Evolutionary conservation across 768 basidiomycete species (phyloP).

Genomic region (Boletus patriciae): DNA sequence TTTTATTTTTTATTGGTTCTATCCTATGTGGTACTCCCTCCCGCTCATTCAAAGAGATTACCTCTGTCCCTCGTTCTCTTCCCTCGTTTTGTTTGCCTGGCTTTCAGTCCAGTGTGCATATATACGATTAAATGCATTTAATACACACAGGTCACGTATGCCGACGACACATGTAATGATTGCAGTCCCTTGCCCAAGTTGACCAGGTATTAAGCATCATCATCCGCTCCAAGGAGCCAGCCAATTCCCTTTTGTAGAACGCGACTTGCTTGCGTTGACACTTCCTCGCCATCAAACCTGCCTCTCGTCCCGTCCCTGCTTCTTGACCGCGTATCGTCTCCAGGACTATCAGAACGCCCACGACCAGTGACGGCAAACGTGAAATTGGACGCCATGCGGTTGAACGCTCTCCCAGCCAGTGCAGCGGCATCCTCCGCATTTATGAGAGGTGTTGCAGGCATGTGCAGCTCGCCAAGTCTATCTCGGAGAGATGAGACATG

Average conservation of each 20-base stretch:
- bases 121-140: conserved; percentile 22
- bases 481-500: conserved; percentile 56
- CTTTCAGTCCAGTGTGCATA: conserved; percentile 27
- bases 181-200: neutral
- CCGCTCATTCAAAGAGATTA: conserved; percentile 22
- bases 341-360: conserved; percentile 23
- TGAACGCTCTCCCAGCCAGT: conserved; percentile 76
- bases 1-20: conserved; percentile 30
- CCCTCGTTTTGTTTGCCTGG: conserved; percentile 30
- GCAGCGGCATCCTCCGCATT: conserved; percentile 79
- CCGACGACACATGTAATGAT: conserved; percentile 17
- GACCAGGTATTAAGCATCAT: conserved; percentile 23
- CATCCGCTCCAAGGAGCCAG: conserved; percentile 92
- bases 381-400: conserved; percentile 71
- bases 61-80: neutral
- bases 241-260: conserved; percentile 90
- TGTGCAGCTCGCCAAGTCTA: conserved; percentile 63
- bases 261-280: conserved; percentile 71
- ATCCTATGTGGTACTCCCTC: conserved; percentile 25
- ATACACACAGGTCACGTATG: conserved; percentile 18
- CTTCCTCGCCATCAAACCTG: conserved; percentile 54
- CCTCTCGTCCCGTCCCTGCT: conserved; percentile 43
- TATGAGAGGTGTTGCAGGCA: conserved; percentile 66
- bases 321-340: conserved; percentile 28
- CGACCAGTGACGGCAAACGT: conserved; percentile 60